Evolutionary conservation across 495 filamentous ascomycete species (phyloP).

Genomic region (Penicillium bialowiezense): DNA sequence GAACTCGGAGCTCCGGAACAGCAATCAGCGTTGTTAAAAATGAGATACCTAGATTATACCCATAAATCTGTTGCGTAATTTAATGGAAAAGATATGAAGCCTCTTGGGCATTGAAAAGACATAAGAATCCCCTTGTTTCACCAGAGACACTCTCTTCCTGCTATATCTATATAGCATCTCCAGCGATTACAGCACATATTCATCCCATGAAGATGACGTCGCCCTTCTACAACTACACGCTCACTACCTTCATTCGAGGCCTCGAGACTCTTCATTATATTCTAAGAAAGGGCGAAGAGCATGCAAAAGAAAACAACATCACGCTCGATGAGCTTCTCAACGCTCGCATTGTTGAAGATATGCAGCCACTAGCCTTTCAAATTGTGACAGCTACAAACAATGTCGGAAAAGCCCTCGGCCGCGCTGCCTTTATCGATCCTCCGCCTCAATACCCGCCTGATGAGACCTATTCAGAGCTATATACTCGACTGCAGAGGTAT

Average conservation of each 20-base stretch:
- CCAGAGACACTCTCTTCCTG: too few relatives aligned
- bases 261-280: slow-evolving; percentile 13
- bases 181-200: too few relatives aligned
- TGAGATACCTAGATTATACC: too few relatives aligned
- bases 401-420: background rate
- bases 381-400: background rate
- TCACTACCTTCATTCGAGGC: slow-evolving; percentile 18
- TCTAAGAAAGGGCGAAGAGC: slow-evolving; percentile 20
- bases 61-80: too few relatives aligned
- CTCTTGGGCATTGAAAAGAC: too few relatives aligned
- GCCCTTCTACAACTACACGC: slow-evolving; percentile 12
- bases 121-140: too few relatives aligned
- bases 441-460: background rate
- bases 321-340: slow-evolving; percentile 8
- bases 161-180: too few relatives aligned
- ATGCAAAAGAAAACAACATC: slow-evolving; percentile 14
- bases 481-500: background rate
- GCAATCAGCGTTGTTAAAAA: too few relatives aligned
- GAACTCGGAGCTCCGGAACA: background rate
- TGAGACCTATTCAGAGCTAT: background rate
- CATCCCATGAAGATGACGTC: background rate
- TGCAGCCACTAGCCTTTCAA: slow-evolving; percentile 8
- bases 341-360: slow-evolving; percentile 8
- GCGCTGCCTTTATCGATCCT: background rate
- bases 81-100: too few relatives aligned